phyloP scores from a whole-genome alignment of 1,284 basidiomycete species.

The Moniliophthora roreri region DNA sequence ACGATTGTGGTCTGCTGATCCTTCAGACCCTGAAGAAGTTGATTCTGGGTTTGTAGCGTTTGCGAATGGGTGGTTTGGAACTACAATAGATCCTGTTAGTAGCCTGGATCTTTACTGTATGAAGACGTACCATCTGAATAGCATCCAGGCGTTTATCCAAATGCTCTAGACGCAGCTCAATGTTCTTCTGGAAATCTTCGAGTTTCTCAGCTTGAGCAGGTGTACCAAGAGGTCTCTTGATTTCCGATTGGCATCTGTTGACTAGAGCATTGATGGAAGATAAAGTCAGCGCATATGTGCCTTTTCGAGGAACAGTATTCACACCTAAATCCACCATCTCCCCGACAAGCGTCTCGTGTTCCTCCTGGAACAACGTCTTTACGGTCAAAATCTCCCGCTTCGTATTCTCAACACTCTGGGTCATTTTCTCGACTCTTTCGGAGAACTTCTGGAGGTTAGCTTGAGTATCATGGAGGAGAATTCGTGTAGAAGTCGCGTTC shows the following conservation, averaged over 20 bases:
- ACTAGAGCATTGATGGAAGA: conserved; percentile 35
- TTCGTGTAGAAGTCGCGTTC: conserved; percentile 61
- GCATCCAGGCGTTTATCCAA: conserved; percentile 58
- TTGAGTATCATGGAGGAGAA: conserved; percentile 69
- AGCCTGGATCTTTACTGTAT: background rate
- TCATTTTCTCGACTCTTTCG: conserved; percentile 43
- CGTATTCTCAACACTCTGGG: conserved; percentile 38
- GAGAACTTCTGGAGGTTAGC: conserved; percentile 62
- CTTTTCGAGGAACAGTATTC: conserved; percentile 17
- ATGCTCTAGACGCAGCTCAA: conserved; percentile 41
- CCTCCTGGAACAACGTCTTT: conserved; percentile 43
- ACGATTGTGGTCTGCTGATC: conserved; percentile 56
- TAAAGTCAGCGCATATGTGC: conserved; percentile 22
- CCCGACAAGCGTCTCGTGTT: conserved; percentile 40
- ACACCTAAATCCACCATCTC: conserved; percentile 48
- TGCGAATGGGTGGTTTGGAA: conserved; percentile 45
- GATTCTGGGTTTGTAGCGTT: conserved; percentile 49
- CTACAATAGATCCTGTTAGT: conserved; percentile 22
- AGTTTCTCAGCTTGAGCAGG: conserved; percentile 51
- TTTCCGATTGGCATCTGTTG: conserved; percentile 56
- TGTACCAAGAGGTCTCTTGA: conserved; percentile 55
- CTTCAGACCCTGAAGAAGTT: conserved; percentile 53
- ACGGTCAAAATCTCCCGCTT: conserved; percentile 42
- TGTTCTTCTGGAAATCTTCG: conserved; percentile 38
- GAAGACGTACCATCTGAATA: conserved; percentile 44